A percentile compares a stretch with the other conserved stretches of the same genome.
Evolutionary conservation across 805 yeast species (phyloP).

Genomic region (Lipomyces sp.): DNA sequence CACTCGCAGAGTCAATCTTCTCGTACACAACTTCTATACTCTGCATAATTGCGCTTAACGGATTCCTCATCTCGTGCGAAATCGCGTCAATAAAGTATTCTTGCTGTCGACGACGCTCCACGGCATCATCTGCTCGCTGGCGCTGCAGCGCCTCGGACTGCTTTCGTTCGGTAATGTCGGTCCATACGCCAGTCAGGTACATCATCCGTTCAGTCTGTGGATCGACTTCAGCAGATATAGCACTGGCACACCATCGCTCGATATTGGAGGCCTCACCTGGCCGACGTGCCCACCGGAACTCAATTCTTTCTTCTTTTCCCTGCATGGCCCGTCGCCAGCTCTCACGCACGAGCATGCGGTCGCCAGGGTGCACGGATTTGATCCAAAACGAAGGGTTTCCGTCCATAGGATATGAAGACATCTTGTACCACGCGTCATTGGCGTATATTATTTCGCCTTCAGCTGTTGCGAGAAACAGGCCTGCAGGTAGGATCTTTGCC

Average conservation of each 20-base stretch:
- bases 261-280: slow-evolving; percentile 14
- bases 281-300: slow-evolving; percentile 26
- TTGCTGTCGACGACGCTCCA: slow-evolving; percentile 28
- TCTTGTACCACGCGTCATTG: slow-evolving; percentile 27
- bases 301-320: slow-evolving; percentile 22
- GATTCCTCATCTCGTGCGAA: slow-evolving; percentile 92
- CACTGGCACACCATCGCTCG: slow-evolving; percentile 28
- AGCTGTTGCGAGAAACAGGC: slow-evolving; percentile 25
- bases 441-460: slow-evolving; percentile 28
- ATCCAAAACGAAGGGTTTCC: slow-evolving; percentile 28
- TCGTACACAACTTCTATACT: slow-evolving; percentile 93
- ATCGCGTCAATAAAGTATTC: slow-evolving; percentile 73
- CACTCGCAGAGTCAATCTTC: slow-evolving; percentile 62
- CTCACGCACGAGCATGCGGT: slow-evolving; percentile 22
- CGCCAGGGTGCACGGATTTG: slow-evolving; percentile 29
- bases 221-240: slow-evolving; percentile 27
- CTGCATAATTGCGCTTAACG: slow-evolving; percentile 91
- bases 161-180: slow-evolving; percentile 28
- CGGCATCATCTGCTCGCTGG: slow-evolving; percentile 29
- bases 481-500: slow-evolving; percentile 29
- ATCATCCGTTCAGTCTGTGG: slow-evolving; percentile 20
- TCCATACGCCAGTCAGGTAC: slow-evolving; percentile 24
- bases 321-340: slow-evolving; percentile 27
- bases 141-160: slow-evolving; percentile 27
- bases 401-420: slow-evolving; percentile 19